These are phyloP conservation scores for Poa annua DNA, from an alignment of 176 grass and related monocot genomes.

Conservation along the genomic window DNA sequence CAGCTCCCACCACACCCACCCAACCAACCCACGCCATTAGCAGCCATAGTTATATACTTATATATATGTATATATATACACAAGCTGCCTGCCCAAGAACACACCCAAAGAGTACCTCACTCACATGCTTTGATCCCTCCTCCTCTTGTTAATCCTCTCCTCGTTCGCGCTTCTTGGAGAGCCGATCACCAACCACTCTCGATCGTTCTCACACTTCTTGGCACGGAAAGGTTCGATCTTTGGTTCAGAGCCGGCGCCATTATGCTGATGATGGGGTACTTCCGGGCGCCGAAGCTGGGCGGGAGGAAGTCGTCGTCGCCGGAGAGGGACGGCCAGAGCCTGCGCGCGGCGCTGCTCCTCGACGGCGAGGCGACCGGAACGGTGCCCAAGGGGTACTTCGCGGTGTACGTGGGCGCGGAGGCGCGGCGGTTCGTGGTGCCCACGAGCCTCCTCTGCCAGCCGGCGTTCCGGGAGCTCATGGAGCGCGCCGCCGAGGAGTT, in stretches of 20 bases:
- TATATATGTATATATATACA: neutral
- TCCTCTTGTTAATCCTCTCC: neutral
- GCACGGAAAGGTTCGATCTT: too few relatives aligned
- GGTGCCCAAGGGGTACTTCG: conserved; percentile 60
- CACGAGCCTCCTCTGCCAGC: conserved; percentile 50
- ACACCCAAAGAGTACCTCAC: too few relatives aligned
- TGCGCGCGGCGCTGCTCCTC: neutral
- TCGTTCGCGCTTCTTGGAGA: conserved; percentile 9
- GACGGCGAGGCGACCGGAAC: neutral
- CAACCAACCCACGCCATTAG: neutral
- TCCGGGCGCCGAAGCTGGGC: conserved; percentile 42
- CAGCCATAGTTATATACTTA: too few relatives aligned
- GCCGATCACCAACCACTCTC: neutral
- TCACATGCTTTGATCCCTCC: conserved; percentile 45
- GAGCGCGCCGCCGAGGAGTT: conserved; percentile 73
- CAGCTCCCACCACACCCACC: neutral
- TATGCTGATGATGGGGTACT: conserved; percentile 46
- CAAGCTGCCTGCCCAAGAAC: conserved; percentile 26
- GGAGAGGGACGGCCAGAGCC: conserved; percentile 16
- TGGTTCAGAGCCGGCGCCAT: too few relatives aligned
- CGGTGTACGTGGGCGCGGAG: conserved; percentile 66
- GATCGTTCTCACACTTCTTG: too few relatives aligned
- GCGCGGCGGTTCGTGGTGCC: conserved; percentile 63
- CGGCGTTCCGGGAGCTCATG: conserved; percentile 56
- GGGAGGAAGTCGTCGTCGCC: conserved; percentile 23